phyloP scores from a whole-genome alignment of 345 rosid genomes.

The Physaria fendleri region DNA sequence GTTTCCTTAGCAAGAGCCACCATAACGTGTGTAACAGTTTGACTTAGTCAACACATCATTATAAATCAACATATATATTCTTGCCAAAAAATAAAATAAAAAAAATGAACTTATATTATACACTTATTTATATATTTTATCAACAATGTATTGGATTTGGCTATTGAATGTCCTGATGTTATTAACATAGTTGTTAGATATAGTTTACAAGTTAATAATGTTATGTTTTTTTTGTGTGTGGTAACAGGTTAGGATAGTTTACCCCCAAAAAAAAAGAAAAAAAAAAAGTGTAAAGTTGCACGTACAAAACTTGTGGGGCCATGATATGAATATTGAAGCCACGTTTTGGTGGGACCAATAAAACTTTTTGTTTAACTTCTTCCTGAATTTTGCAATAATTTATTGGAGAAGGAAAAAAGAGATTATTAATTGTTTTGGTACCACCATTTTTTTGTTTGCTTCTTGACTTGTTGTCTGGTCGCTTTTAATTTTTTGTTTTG shows the following conservation, averaged over 20 bases:
- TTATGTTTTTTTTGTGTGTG: background rate
- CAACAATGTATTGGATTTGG: background rate
- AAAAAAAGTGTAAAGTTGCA: background rate
- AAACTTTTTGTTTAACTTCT: conserved; percentile 21
- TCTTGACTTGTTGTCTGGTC: conserved; percentile 37
- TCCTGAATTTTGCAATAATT: conserved; percentile 1
- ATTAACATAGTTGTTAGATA: background rate
- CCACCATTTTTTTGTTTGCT: too few relatives aligned
- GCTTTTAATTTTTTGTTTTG: conserved; percentile 13
- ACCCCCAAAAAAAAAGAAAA: background rate
- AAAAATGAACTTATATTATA: too few relatives aligned
- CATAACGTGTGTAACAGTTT: conserved; percentile 10
- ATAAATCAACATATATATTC: background rate
- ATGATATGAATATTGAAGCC: conserved; percentile 17
- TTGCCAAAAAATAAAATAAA: too few relatives aligned
- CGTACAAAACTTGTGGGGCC: conserved; percentile 30
- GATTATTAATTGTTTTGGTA: conserved; percentile 27
- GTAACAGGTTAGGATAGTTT: background rate
- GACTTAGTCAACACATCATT: conserved; percentile 25
- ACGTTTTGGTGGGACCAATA: conserved; percentile 26
- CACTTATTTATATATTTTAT: background rate
- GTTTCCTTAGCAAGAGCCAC: conserved; percentile 20
- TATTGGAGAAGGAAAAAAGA: too few relatives aligned
- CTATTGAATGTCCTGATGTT: background rate
- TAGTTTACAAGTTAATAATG: background rate